phyloP scores from a whole-genome alignment of 2,329 filamentous ascomycete species.

The Penicillium thymicola region DNA sequence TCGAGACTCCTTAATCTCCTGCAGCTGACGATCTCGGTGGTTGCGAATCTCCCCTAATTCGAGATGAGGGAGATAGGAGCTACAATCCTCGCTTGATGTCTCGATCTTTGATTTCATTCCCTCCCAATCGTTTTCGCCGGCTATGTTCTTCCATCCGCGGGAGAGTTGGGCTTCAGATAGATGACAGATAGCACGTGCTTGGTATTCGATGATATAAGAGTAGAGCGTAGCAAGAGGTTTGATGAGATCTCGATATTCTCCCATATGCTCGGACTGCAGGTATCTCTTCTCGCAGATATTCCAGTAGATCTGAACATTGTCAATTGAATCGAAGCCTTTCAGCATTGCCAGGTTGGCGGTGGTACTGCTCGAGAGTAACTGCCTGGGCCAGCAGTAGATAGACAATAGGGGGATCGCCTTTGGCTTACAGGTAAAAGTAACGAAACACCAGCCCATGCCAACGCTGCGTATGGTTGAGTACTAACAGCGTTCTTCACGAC shows the following conservation, averaged over 20 bases:
- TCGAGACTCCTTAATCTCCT: background rate
- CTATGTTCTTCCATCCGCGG: slow-evolving; percentile 16
- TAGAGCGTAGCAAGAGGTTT: slow-evolving; percentile 17
- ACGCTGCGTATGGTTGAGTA: background rate
- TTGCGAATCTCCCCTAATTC: background rate
- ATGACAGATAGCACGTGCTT: slow-evolving; percentile 12
- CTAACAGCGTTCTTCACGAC: background rate
- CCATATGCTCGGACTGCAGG: background rate
- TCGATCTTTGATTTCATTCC: background rate
- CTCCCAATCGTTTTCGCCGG: background rate
- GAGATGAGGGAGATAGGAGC: background rate
- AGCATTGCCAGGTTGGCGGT: background rate
- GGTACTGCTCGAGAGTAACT: background rate
- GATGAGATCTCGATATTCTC: background rate
- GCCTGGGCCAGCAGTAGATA: background rate
- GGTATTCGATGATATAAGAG: slow-evolving; percentile 18
- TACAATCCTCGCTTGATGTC: background rate
- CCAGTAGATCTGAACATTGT: background rate
- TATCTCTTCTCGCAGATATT: background rate
- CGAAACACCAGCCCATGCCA: background rate
- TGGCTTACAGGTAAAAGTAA: background rate
- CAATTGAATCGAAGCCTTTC: background rate
- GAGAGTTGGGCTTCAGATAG: slow-evolving; percentile 1
- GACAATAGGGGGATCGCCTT: background rate
- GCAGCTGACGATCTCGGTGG: background rate